Evolutionary conservation across 139 green algal species (phyloP), one percentile per base, ranked within the genome.

Genomic region (Desmodesmus armatus): DNA sequence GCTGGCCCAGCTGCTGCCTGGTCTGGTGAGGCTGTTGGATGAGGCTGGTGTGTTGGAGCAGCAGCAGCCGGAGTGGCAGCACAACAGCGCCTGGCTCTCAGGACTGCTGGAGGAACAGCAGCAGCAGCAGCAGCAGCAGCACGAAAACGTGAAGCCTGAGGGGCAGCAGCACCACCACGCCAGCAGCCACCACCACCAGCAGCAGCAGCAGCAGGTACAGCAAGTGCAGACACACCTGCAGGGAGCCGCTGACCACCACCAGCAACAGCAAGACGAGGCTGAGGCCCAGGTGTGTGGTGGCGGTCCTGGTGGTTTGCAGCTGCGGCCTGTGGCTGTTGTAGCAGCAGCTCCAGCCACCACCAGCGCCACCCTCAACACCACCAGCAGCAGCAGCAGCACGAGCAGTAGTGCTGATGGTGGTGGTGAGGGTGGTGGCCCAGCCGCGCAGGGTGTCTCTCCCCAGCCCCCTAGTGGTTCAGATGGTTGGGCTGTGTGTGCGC

Each of bases 201-300:
- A 78, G 69, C 69, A 78, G 70, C 13, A n/a, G 70, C 70, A 78
- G 39, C 37, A 35, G 23, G 23, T 31, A 33, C 40, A 60, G 70
- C 37, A 39, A 39, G 37, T 40, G 70, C 69, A 78, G 39, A 39
- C 55, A 40, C 3, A 31, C 23, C 70, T 25, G 39, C 31, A 47
- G 35, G 35, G 49, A 49, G 67, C 37, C 37, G 70, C 40, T 21
- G 65, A 27, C 1, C 65, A 73, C 27, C 21, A 21, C 35, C 15
- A 69, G 39, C 69, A 33, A 19, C 13, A 35, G 69, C 69, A 58
- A 39, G 19, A 58, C n/a, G 19, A 13, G 27, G 5, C 23, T 29
- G 5, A 35, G 37, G 39, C 27, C 3, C 60, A 69, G 27, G n/a
- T 5, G 1, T n/a, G n/a, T n/a, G n/a, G n/a, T n/a, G n/a, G n/a